A percentile compares a stretch with the other conserved stretches of the same genome.
These are phyloP conservation scores for Buddleja alternifolia DNA, from an alignment of 257 asterid genomes.

Conservation along the genomic window DNA sequence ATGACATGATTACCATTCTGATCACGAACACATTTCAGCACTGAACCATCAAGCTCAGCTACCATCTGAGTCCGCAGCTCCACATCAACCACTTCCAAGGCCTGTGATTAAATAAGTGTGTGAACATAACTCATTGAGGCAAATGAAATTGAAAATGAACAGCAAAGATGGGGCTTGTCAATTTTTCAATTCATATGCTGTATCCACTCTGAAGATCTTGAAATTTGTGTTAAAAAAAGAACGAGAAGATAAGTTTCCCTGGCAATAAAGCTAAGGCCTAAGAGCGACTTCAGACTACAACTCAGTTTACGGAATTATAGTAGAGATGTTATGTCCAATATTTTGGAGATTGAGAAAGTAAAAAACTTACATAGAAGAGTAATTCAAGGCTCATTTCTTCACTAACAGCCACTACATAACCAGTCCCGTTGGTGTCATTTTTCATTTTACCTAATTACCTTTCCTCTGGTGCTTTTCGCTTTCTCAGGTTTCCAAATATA, in stretches of 20 bases:
- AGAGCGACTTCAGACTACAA: background rate
- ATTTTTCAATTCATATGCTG: background rate
- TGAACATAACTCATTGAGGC: background rate
- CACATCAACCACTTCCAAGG: constrained; percentile 83
- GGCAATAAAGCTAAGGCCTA: background rate
- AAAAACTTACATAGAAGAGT: background rate
- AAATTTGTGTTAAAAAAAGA: background rate
- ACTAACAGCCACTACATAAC: background rate
- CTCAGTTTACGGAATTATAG: background rate
- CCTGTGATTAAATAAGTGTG: constrained; percentile 45
- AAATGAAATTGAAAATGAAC: constrained; percentile 4
- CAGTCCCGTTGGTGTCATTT: background rate
- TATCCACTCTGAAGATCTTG: background rate
- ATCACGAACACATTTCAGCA: constrained; percentile 84
- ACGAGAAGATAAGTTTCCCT: background rate
- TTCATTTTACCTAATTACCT: background rate
- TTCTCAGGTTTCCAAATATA: background rate
- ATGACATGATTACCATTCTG: constrained; percentile 94
- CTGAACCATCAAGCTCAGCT: constrained; percentile 78
- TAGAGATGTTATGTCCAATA: background rate
- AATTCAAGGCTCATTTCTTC: background rate
- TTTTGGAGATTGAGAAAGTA: background rate
- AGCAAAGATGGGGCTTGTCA: background rate
- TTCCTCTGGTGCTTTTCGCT: background rate
- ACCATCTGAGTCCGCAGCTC: constrained; percentile 76